phyloP scores from a whole-genome alignment of 1,284 basidiomycete species.

The Mycena sp. region DNA sequence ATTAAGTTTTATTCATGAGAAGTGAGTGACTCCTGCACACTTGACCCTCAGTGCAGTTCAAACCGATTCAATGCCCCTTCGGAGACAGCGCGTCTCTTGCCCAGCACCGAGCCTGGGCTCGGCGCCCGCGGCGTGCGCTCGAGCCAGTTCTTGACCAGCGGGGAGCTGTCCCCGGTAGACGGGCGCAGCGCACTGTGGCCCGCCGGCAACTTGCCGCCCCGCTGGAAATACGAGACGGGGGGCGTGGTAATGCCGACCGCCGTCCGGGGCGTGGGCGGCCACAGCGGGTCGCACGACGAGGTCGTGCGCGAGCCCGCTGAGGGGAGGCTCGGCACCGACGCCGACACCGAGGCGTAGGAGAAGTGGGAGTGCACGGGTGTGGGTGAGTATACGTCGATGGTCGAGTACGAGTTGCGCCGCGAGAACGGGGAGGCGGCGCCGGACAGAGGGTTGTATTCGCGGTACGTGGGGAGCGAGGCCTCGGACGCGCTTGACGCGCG shows the following conservation, averaged over 20 bases:
- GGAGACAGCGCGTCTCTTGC: neutral
- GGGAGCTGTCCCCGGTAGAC: conserved; percentile 14
- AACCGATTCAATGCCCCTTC: neutral
- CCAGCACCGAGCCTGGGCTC: neutral
- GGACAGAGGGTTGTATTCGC: too few relatives aligned
- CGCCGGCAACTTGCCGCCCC: neutral
- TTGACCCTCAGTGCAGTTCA: too few relatives aligned
- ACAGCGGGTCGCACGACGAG: conserved; percentile 19
- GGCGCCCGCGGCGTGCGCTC: conserved; percentile 23
- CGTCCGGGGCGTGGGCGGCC: conserved; percentile 23
- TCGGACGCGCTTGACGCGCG: neutral
- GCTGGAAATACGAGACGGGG: conserved; percentile 7
- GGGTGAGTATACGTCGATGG: neutral
- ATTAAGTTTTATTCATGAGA: too few relatives aligned
- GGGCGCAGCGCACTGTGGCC: neutral
- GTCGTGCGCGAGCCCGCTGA: neutral
- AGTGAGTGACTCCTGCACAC: too few relatives aligned
- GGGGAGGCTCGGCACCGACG: conserved; percentile 1
- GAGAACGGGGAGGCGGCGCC: neutral
- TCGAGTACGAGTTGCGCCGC: conserved; percentile 9
- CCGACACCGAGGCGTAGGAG: neutral
- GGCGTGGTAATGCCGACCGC: neutral
- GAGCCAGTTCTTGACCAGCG: conserved; percentile 23
- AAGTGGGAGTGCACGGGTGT: conserved; percentile 1
- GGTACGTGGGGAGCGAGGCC: neutral